phyloP scores from a whole-genome alignment of 1,139 yeast species.

The Yamadazyma triangularis region DNA sequence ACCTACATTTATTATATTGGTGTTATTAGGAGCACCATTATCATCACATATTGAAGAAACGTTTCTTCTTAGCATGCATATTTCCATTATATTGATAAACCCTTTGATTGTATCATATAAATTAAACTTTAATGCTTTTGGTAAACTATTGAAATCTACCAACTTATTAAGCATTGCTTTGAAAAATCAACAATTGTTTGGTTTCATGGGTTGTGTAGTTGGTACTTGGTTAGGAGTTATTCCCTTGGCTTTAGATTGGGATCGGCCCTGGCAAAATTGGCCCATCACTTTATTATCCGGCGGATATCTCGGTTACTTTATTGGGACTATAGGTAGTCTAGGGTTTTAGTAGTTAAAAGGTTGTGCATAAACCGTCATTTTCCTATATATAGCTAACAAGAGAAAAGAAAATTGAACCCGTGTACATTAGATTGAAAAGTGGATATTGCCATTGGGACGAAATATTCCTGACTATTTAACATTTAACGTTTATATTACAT shows the following conservation, averaged over 20 bases:
- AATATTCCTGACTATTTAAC: too few relatives aligned
- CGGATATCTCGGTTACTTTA: slow-evolving; percentile 63
- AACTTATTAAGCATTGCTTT: slow-evolving; percentile 20
- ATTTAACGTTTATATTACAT: too few relatives aligned
- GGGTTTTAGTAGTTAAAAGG: too few relatives aligned
- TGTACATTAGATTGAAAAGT: too few relatives aligned
- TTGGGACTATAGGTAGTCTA: slow-evolving; percentile 50
- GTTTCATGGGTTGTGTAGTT: slow-evolving; percentile 48
- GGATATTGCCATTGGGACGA: too few relatives aligned
- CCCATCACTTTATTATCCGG: slow-evolving; percentile 91
- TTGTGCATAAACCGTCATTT: too few relatives aligned
- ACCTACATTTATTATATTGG: slow-evolving; percentile 48
- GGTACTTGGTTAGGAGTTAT: slow-evolving; percentile 94
- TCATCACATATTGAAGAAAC: slow-evolving; percentile 55
- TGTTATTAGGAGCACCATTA: slow-evolving; percentile 88
- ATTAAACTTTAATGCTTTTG: slow-evolving; percentile 40
- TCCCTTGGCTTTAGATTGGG: slow-evolving; percentile 97
- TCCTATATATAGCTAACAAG: too few relatives aligned
- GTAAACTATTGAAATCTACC: slow-evolving; percentile 19
- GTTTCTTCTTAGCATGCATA: slow-evolving; percentile 57
- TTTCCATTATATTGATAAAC: slow-evolving; percentile 55
- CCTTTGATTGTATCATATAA: slow-evolving; percentile 64
- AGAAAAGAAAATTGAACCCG: too few relatives aligned
- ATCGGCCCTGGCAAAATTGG: slow-evolving; percentile 95
- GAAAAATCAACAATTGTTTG: slow-evolving; percentile 34